phyloP scores from a whole-genome alignment of 2,329 filamentous ascomycete genomes.

The Phialophora verrucosa region DNA sequence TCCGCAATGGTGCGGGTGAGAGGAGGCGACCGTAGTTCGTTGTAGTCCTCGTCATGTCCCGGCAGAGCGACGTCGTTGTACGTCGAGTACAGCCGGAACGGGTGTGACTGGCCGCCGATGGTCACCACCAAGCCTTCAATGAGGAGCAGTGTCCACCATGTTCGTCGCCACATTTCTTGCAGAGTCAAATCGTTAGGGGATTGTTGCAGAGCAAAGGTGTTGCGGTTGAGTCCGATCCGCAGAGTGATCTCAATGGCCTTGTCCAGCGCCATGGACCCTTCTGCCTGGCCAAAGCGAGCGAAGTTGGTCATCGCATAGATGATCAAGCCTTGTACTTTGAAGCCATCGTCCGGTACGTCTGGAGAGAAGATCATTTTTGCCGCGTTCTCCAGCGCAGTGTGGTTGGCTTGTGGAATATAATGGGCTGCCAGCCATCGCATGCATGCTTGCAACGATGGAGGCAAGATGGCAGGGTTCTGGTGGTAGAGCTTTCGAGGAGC shows the following conservation, averaged over 20 bases:
- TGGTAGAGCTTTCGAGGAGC: slow-evolving; percentile 53
- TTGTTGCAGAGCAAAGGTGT: slow-evolving; percentile 58
- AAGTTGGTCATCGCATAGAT: slow-evolving; percentile 47
- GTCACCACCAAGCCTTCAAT: slow-evolving; percentile 84
- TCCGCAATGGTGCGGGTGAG: slow-evolving; percentile 62
- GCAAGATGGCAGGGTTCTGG: slow-evolving; percentile 47
- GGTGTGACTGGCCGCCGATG: slow-evolving; percentile 52
- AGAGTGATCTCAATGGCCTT: slow-evolving; percentile 74
- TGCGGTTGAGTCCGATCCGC: slow-evolving; percentile 75
- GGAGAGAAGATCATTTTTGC: slow-evolving; percentile 41
- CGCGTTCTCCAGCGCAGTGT: slow-evolving; percentile 38
- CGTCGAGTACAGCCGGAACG: slow-evolving; percentile 64
- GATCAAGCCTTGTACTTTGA: slow-evolving; percentile 48
- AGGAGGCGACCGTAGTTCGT: slow-evolving; percentile 60
- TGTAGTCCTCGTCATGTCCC: slow-evolving; percentile 76
- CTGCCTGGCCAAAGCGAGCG: slow-evolving; percentile 44
- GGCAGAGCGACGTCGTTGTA: slow-evolving; percentile 76
- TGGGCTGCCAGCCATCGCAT: slow-evolving; percentile 64
- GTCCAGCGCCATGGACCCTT: slow-evolving; percentile 54
- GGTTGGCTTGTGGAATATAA: slow-evolving; percentile 53
- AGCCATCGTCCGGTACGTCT: slow-evolving; percentile 40
- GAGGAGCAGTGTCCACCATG: slow-evolving; percentile 88
- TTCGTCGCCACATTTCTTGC: slow-evolving; percentile 84
- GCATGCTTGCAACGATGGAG: slow-evolving; percentile 58
- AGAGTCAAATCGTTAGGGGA: slow-evolving; percentile 66